Percentiles rank a stretch among this genome's conserved stretches.
phyloP scores from a whole-genome alignment of 2,329 filamentous ascomycete genomes.

The Colletotrichum phormii region DNA sequence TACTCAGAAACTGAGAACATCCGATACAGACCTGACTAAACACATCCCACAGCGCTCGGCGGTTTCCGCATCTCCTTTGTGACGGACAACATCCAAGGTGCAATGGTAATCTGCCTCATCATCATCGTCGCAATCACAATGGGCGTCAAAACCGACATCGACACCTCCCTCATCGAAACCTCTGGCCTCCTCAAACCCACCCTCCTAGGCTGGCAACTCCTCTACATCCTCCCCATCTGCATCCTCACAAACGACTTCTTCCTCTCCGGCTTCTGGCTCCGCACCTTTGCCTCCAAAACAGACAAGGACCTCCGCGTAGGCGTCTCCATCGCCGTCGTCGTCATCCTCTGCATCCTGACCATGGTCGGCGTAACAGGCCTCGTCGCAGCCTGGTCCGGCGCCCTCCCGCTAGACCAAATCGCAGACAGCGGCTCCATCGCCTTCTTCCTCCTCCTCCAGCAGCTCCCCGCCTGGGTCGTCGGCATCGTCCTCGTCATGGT shows the following conservation, averaged over 20 bases:
- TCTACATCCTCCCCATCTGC: conserved; percentile 86
- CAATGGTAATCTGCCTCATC: conserved; percentile 80
- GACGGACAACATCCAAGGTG: conserved; percentile 85
- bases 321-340: conserved; percentile 73
- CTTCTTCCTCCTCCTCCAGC: conserved; percentile 80
- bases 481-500: conserved; percentile 86
- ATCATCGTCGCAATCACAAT: conserved; percentile 83
- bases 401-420: conserved; percentile 72
- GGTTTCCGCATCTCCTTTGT: conserved; percentile 88
- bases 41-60: conserved; percentile 71
- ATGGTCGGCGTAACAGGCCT: conserved; percentile 80
- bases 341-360: conserved; percentile 76
- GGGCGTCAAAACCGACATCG: conserved; percentile 79
- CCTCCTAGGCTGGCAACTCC: conserved; percentile 84
- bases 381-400: conserved; percentile 82
- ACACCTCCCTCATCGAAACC: conserved; percentile 73
- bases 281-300: conserved; percentile 82
- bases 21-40: too few relatives aligned
- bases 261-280: conserved; percentile 85
- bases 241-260: conserved; percentile 90
- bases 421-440: conserved; percentile 73
- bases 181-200: conserved; percentile 77
- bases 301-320: conserved; percentile 84
- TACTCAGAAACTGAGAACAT: not conserved
- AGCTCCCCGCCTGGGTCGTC: conserved; percentile 83